Percentiles rank a stretch among this genome's conserved stretches.
Conservation (phyloP, 1,284 basidiomycete species). For the Grifola frondosa region DNA sequence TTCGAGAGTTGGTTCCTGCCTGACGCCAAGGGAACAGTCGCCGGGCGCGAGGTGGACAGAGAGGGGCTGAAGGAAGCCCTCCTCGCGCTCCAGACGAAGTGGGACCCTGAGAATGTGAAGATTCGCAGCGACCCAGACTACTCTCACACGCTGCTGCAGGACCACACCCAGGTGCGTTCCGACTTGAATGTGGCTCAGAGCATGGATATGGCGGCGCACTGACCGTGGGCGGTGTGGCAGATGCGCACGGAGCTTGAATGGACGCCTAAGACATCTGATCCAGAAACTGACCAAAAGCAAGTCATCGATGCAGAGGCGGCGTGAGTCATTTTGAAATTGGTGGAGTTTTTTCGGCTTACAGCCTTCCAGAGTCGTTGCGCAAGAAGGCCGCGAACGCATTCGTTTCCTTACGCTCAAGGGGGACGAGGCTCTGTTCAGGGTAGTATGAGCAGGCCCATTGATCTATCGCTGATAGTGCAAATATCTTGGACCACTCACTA, state of each 20-base stretch:
- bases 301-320: not conserved
- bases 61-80: conserved; percentile 12
- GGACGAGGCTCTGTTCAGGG: too few relatives aligned
- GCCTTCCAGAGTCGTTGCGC: too few relatives aligned
- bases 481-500: too few relatives aligned
- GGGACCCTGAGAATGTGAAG: conserved; percentile 9
- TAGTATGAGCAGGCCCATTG: too few relatives aligned
- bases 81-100: conserved; percentile 12
- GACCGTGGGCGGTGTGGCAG: not conserved
- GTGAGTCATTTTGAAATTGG: not conserved
- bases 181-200: not conserved
- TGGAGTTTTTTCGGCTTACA: too few relatives aligned
- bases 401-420: too few relatives aligned
- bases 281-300: too few relatives aligned
- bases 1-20: conserved; percentile 15
- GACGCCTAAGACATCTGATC: not conserved
- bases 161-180: not conserved
- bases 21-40: conserved; percentile 9
- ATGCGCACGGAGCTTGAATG: not conserved
- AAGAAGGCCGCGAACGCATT: too few relatives aligned
- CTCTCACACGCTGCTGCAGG: not conserved
- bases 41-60: conserved; percentile 9
- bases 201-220: not conserved
- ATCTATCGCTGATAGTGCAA: too few relatives aligned
- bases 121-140: not conserved